Evolutionary conservation across 2,329 filamentous ascomycete genomes (phyloP).

Genomic region (Truncatella angustata): DNA sequence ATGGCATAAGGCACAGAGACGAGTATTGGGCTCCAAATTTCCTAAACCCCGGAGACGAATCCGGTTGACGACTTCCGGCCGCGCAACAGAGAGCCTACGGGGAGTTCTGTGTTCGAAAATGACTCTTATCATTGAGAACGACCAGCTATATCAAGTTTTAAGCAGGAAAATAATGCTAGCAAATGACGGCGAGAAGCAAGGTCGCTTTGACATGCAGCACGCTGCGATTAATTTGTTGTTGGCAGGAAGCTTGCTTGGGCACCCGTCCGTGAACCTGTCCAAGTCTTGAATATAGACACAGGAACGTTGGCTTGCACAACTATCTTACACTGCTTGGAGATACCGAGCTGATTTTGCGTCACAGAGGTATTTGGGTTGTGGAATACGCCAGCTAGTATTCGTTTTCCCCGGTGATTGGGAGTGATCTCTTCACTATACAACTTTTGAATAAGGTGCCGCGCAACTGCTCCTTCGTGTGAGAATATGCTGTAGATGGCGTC

Average conservation of each 20-base stretch:
- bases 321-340: no score
- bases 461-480: conserved; percentile 1
- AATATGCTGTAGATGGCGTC: conserved; percentile 3
- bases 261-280: not conserved
- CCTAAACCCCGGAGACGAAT: not conserved
- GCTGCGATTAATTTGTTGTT: not conserved
- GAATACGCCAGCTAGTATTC: conserved; percentile 4
- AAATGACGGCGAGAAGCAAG: conserved; percentile 7
- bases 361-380: conserved; percentile 7
- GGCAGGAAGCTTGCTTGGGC: not conserved
- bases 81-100: not conserved
- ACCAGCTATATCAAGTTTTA: conserved; percentile 1
- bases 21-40: not conserved
- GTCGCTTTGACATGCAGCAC: conserved; percentile 8
- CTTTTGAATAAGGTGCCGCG: not conserved
- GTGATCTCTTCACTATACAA: conserved; percentile 8
- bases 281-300: conserved; percentile 3
- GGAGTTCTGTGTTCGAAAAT: not conserved
- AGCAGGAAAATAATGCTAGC: conserved; percentile 6
- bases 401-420: not conserved
- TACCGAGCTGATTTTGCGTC: no score
- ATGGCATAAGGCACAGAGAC: not conserved
- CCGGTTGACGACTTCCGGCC: not conserved
- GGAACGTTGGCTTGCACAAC: conserved; percentile 7
- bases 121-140: conserved; percentile 4